Base-by-base conservation (phyloP, 2,329 filamentous ascomycete genomes). In the Helminthosporium solani region DNA sequence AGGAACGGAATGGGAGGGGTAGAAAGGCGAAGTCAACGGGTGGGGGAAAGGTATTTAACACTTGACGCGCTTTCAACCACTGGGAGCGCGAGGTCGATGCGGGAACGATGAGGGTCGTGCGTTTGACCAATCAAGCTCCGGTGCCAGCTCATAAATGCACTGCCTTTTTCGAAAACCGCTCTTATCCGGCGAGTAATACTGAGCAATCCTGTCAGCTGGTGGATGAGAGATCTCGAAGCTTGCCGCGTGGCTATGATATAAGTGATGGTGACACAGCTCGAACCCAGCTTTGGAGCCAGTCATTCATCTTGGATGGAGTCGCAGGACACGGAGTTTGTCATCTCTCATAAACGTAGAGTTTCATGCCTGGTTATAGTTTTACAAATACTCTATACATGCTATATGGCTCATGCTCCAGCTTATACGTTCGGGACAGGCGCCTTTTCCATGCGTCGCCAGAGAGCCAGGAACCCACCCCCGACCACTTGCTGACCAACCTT, bases 401-500 rank as follows among this genome's bases (percentile, higher is more conserved):
- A 39, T 33, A 39, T 23, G 23, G 9, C 18, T 35, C 40, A 30
- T 11, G 27, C 28, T 39, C 33, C 28, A 18, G 20, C 7, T 39
- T 28, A 34, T 33, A 28, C 39, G 7, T 40, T 25, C 46, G 35
- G 15, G 27, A 30, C 18, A 31, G 43, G 16, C 31, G 36, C 33
- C 30, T 42, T 42, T 33, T 66, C 64, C 65, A 70, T 66, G 3
- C 63, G 61, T 40, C 64, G 56, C 67, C 67, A 71, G 14, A 71
- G 30, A 21, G 54, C 67, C 16, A 71, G 52, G 35, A 71, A 71
- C 2, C 68, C 68, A 18, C 68, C 68, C 20, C 68, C 68, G 8
- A 68, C 59, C 6, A 69, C 57, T 50, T 51, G 56, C 38, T 67
- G 57, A 3, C 64, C 66, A 12, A 53, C 64, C 49, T 67, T 70